Conservation (phyloP, 1,139 yeast species). For the Geotrichum bryndzae region DNA sequence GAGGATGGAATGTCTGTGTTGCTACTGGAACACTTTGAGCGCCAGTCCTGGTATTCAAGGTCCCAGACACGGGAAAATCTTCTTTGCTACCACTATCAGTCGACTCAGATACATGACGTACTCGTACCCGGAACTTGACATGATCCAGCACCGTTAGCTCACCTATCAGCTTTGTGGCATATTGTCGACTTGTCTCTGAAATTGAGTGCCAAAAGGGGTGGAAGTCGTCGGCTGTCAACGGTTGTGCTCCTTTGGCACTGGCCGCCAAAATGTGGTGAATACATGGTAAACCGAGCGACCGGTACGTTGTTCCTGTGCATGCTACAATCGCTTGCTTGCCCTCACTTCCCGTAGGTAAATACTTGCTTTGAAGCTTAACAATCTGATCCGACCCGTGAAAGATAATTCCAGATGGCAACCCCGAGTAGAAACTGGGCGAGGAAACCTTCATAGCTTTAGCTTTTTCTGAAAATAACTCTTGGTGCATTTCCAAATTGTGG, state of each 20-base stretch:
- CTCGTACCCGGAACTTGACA: background rate
- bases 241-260: background rate
- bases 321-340: background rate
- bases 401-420: background rate
- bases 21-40: background rate
- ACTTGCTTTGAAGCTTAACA: background rate
- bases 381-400: background rate
- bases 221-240: background rate
- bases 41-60: background rate
- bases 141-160: background rate
- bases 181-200: background rate
- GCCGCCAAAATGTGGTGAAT: background rate
- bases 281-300: background rate
- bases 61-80: background rate
- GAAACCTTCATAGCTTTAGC: background rate
- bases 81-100: background rate
- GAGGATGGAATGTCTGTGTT: background rate
- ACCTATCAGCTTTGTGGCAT: background rate
- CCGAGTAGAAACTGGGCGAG: background rate
- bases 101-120: background rate
- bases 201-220: constrained; percentile 2
- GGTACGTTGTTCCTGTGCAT: background rate
- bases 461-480: background rate
- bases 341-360: background rate
- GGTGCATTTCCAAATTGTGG: background rate